Evolutionary conservation across 108 stramenopile species (phyloP), one percentile per base, ranked within the genome.

Genomic region (Nannochloropsis granulata): DNA sequence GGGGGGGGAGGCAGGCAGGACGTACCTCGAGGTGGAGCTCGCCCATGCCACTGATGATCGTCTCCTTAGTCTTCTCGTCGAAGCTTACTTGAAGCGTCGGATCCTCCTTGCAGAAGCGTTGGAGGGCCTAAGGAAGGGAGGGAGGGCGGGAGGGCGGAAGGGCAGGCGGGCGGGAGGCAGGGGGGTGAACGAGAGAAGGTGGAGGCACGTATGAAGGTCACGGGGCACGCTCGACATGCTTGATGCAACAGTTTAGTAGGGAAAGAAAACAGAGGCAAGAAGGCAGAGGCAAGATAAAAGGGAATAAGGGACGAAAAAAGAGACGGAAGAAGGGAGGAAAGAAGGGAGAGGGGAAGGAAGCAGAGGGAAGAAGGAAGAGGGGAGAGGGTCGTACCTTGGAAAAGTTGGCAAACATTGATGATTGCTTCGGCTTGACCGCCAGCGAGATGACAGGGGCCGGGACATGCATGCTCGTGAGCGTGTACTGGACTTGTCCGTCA

Each of bases 1-100:
- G 24, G 56, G 56, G n/a, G 8, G 56, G 56, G n/a, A n/a, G 56
- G 56, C 2, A n/a, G 56, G 56, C 2, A 16, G 56, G n/a, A 71
- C 21, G 56, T 71, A 71, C 88, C 87, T 99, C 99, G 43, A 99
- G 91, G 87, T 99, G 99, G 12, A 99, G 92, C 89, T 99, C 99
- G 44, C 99, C 99, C 99, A 99, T 99, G n/a, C 99, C 99, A 88
- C 94, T 94, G 23, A 98, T 86, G 84, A 99, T 94, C 23, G 98
- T 98, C 90, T 99, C 96, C 84, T 96, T 96, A 25, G 96, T 97
- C 81, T 97, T 94, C 12, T 83, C 81, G 88, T 99, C 98, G 21
- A 96, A 92, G 88, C 90, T 89, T 10, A 98, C 94, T 26, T 96
- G 92, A 13, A 99, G 91, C 12, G 99, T 99, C 5, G 99, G 99